A percentile compares a stretch with the other conserved stretches of the same genome.
phyloP scores from a whole-genome alignment of 1,284 basidiomycete genomes.

The Naganishia cerealis region DNA sequence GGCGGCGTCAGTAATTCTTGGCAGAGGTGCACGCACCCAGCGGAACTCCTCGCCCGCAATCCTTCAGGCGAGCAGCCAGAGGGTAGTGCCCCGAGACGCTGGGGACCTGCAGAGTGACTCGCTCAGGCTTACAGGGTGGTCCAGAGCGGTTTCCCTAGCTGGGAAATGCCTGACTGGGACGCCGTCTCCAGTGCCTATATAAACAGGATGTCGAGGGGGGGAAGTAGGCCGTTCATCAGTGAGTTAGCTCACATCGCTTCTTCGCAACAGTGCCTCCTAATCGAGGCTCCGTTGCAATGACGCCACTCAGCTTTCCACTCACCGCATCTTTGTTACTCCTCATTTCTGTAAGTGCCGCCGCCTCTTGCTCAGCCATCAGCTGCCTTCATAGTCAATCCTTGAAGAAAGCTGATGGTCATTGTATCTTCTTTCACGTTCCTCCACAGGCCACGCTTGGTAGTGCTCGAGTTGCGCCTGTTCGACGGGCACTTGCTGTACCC shows the following conservation, averaged over 20 bases:
- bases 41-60: too few relatives aligned
- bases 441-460: neutral
- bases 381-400: neutral
- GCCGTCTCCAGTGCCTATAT: neutral
- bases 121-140: neutral
- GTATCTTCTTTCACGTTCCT: neutral
- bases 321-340: neutral
- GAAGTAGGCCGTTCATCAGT: neutral
- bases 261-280: neutral
- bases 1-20: neutral
- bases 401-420: neutral
- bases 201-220: neutral
- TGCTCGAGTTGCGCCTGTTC: neutral
- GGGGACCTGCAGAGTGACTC: too few relatives aligned
- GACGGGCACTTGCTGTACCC: slow-evolving; percentile 2
- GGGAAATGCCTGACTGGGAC: neutral
- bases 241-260: neutral
- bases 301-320: neutral
- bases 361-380: neutral
- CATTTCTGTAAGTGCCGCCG: neutral
- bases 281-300: neutral
- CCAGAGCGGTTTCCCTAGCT: neutral
- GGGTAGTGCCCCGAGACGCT: too few relatives aligned
- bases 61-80: too few relatives aligned
- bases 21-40: too few relatives aligned